Conservation (phyloP, 192 early-diverging fungal genomes). For the Endogone sp. region DNA sequence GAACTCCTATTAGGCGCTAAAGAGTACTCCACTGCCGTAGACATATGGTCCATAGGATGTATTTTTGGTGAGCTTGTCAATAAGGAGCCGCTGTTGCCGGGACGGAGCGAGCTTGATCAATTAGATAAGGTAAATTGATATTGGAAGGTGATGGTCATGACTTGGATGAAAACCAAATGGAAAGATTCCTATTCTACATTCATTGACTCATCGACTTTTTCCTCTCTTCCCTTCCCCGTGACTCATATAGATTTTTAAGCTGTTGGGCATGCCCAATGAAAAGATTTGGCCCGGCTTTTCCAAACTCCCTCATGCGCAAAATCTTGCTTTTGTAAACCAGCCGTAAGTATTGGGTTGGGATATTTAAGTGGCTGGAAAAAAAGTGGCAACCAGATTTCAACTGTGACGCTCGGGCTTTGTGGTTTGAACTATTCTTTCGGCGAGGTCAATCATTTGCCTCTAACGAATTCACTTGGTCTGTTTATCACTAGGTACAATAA, state of each 20-base stretch:
- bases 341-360: constrained; percentile 33
- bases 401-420: too few species aligned
- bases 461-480: too few species aligned
- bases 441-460: too few species aligned
- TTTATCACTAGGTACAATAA: constrained; percentile 42
- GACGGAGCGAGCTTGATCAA: constrained; percentile 78
- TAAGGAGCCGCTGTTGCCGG: constrained; percentile 79
- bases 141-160: too few species aligned
- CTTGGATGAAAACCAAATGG: too few species aligned
- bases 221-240: constrained; percentile 9
- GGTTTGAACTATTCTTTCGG: too few species aligned
- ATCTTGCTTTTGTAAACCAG: constrained; percentile 69
- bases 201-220: too few species aligned
- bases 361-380: neutral
- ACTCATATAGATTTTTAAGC: constrained; percentile 68
- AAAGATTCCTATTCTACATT: too few species aligned
- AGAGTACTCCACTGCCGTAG: constrained; percentile 63
- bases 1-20: constrained; percentile 57
- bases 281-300: constrained; percentile 70
- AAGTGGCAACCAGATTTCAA: too few species aligned
- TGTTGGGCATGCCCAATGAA: constrained; percentile 85
- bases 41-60: constrained; percentile 94
- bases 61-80: constrained; percentile 94
- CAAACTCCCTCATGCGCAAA: constrained; percentile 61
- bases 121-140: constrained; percentile 54